Conservation (phyloP, 768 basidiomycete genomes). For the Leccinum ochraceum region DNA sequence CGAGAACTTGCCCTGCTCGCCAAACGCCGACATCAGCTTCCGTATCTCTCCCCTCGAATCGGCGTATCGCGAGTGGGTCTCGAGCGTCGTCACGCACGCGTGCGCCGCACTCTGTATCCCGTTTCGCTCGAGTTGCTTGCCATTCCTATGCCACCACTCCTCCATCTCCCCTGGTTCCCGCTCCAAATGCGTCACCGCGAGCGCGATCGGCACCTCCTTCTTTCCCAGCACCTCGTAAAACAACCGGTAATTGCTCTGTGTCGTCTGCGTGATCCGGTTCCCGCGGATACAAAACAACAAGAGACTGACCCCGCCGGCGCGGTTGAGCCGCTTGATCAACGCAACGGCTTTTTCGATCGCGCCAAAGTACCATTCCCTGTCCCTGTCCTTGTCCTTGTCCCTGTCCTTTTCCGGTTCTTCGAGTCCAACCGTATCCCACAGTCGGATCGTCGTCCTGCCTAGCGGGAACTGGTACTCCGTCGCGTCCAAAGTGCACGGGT, state of each 20-base stretch:
- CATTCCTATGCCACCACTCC: slow-evolving; percentile 34
- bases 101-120: slow-evolving; percentile 29
- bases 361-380: slow-evolving; percentile 21
- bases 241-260: slow-evolving; percentile 27
- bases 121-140: slow-evolving; percentile 18
- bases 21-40: slow-evolving; percentile 19
- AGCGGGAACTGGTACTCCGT: slow-evolving; percentile 31
- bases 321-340: slow-evolving; percentile 36
- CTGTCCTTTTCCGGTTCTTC: slow-evolving; percentile 28
- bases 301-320: slow-evolving; percentile 38
- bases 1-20: slow-evolving; percentile 31
- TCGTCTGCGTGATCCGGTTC: slow-evolving; percentile 33
- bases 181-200: slow-evolving; percentile 44
- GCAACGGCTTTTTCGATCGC: slow-evolving; percentile 33
- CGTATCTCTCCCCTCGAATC: slow-evolving; percentile 33
- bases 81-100: slow-evolving; percentile 34
- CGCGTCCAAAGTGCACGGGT: slow-evolving; percentile 37
- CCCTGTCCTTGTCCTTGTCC: not conserved
- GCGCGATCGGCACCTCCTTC: slow-evolving; percentile 38
- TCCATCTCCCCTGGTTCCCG: slow-evolving; percentile 32
- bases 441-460: slow-evolving; percentile 20
- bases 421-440: slow-evolving; percentile 38
- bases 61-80: slow-evolving; percentile 26
- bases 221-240: slow-evolving; percentile 31
- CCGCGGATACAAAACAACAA: slow-evolving; percentile 43